phyloP scores from a whole-genome alignment of 495 filamentous ascomycete species.

The Neurospora sp. region DNA sequence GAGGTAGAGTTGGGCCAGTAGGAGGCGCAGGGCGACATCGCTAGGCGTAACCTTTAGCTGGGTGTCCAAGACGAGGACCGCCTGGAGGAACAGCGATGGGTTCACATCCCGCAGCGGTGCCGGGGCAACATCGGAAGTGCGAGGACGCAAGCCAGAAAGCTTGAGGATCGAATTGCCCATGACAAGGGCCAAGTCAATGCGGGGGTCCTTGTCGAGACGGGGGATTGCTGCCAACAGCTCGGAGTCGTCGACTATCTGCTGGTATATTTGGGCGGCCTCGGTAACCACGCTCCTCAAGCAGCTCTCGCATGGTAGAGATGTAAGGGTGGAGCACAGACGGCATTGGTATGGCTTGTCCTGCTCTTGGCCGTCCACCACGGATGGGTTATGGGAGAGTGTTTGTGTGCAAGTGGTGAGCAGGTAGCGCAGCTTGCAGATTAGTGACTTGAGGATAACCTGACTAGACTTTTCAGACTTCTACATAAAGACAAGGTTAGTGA shows the following conservation, averaged over 20 bases:
- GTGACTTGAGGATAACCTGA: constrained; percentile 12
- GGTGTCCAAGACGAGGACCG: constrained; percentile 35
- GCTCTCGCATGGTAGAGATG: constrained; percentile 15
- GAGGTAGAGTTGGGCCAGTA: constrained; percentile 38
- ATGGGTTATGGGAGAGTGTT: constrained; percentile 16
- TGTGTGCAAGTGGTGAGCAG: constrained; percentile 24
- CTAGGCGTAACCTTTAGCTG: constrained; percentile 25
- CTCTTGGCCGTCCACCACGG: constrained; percentile 12
- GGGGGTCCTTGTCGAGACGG: constrained; percentile 27
- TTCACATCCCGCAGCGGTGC: constrained; percentile 23
- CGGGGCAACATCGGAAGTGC: constrained; percentile 4
- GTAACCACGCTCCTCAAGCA: constrained; percentile 26
- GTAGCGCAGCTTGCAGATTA: constrained; percentile 23
- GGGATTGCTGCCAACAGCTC: constrained; percentile 18
- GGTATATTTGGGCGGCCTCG: constrained; percentile 20
- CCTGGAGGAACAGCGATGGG: constrained; percentile 31
- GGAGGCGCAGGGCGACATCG: constrained; percentile 29
- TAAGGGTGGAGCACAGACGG: constrained; percentile 14
- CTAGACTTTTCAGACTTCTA: constrained; percentile 12
- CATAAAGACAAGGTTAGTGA: not conserved
- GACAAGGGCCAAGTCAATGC: constrained; percentile 33
- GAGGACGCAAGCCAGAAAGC: constrained; percentile 23
- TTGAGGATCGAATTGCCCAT: constrained; percentile 38
- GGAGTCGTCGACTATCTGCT: constrained; percentile 16
- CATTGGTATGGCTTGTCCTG: constrained; percentile 19